A percentile compares a stretch with the other conserved stretches of the same genome.
These are phyloP conservation scores for Parathielavia appendiculata DNA, from an alignment of 495 filamentous ascomycete species.

Conservation along the genomic window DNA sequence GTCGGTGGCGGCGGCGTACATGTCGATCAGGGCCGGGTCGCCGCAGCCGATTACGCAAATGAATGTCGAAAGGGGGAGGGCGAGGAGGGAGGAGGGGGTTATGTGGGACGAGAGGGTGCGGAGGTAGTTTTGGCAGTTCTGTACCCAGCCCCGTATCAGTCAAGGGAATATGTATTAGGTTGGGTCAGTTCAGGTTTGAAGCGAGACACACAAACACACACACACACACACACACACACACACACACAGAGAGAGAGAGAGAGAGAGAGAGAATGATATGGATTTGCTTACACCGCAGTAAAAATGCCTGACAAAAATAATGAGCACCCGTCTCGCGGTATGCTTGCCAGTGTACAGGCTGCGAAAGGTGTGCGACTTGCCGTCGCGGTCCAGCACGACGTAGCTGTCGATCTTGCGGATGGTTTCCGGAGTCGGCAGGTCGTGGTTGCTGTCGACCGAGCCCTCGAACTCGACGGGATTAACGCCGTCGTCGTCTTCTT, in stretches of 20 bases:
- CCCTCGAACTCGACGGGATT: constrained; percentile 43
- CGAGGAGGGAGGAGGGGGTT: constrained; percentile 50
- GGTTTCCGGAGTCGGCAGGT: constrained; percentile 46
- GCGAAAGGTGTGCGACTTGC: constrained; percentile 59
- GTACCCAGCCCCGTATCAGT: neutral
- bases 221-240: too few species aligned
- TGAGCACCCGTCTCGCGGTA: constrained; percentile 52
- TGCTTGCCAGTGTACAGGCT: constrained; percentile 59
- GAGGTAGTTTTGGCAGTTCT: constrained; percentile 74
- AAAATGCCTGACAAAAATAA: constrained; percentile 86
- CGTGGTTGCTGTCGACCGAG: constrained; percentile 46
- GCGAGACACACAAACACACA: too few species aligned
- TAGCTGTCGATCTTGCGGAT: constrained; percentile 51
- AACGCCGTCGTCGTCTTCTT: constrained; percentile 7
- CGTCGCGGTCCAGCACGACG: constrained; percentile 59
- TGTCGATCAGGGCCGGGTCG: constrained; percentile 62
- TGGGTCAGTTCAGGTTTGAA: neutral
- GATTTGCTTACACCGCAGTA: constrained; percentile 70
- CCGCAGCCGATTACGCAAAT: constrained; percentile 78
- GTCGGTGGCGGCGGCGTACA: constrained; percentile 56
- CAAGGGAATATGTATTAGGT: neutral
- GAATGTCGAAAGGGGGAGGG: constrained; percentile 54
- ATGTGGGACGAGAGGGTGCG: constrained; percentile 56
- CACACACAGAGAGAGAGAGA: constrained; percentile 7
- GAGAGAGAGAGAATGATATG: neutral